Evolutionary conservation across 257 asterid genomes (phyloP), one percentile per base, ranked within the genome.

Genomic region (Avicennia marina): DNA sequence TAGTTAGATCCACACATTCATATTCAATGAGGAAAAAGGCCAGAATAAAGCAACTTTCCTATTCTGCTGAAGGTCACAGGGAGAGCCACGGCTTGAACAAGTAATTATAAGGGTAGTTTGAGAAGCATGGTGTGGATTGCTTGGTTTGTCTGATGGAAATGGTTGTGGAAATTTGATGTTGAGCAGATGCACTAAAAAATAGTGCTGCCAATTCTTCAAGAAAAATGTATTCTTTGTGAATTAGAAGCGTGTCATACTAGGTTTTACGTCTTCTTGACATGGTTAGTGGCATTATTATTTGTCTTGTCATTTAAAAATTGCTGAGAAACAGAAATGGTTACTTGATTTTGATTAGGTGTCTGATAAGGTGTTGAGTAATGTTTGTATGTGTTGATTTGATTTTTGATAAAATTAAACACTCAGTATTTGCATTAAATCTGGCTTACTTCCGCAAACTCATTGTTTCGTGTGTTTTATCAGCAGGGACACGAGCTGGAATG

Each of bases 401-500:
- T 53, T 21, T 10, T 7, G 5, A 29, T 29, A 29, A 29, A 29
- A 29, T n/a, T n/a, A n/a, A n/a, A n/a, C n/a, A n/a, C n/a, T n/a
- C n/a, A n/a, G n/a, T n/a, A n/a, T n/a, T n/a, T n/a, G n/a, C n/a
- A n/a, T n/a, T n/a, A n/a, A n/a, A n/a, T n/a, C n/a, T 29, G 33
- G 33, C 33, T 29, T 29, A 29, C 33, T 29, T 29, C 7, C 7
- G 33, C 33, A 2, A 29, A 29, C 33, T 29, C 7, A 29, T 2
- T 29, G 33, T 29, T 29, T 3, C 7, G 3, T 29, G 33, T 66
- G 50, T 56, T 40, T 39, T 29, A 26, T 70, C 54, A 54, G 64
- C 83, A 78, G 81, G 85, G 32, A 46, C 63, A 18, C 85, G 74
- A 38, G 55, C 75, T 51, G 76, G 79, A 48, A 39, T 63, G 65